Conservation (phyloP, 495 filamentous ascomycete species). For the Talaromyces ruber region DNA sequence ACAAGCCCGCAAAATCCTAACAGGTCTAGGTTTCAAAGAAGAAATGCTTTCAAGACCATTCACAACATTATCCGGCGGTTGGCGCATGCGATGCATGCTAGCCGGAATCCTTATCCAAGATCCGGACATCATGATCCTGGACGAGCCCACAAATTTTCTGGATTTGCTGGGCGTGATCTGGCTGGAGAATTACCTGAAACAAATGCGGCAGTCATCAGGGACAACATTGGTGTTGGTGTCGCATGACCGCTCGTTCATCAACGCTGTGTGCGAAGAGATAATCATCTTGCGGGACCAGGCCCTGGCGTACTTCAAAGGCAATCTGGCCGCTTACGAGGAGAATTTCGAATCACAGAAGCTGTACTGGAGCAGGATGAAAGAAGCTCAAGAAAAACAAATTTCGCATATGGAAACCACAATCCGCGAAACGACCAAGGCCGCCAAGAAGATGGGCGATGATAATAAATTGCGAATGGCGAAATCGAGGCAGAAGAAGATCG, state of each 20-base stretch:
- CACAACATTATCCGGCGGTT: slow-evolving; percentile 64
- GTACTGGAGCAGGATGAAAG: slow-evolving; percentile 63
- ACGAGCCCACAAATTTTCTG: slow-evolving; percentile 82
- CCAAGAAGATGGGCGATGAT: slow-evolving; percentile 64
- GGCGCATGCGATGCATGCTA: slow-evolving; percentile 65
- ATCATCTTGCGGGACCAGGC: slow-evolving; percentile 54
- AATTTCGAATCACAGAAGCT: slow-evolving; percentile 56
- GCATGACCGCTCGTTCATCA: slow-evolving; percentile 70
- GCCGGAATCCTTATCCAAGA: slow-evolving; percentile 58
- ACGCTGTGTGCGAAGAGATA: slow-evolving; percentile 65
- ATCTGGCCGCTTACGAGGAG: slow-evolving; percentile 58
- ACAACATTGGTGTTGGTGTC: slow-evolving; percentile 60
- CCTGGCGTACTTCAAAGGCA: slow-evolving; percentile 61
- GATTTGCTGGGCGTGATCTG: slow-evolving; percentile 77
- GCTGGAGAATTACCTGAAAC: slow-evolving; percentile 62
- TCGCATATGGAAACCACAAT: slow-evolving; percentile 71
- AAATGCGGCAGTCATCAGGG: slow-evolving; percentile 30
- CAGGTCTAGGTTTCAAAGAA: slow-evolving; percentile 65
- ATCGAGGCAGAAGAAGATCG: slow-evolving; percentile 70
- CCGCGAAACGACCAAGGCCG: slow-evolving; percentile 55
- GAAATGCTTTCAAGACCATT: slow-evolving; percentile 46
- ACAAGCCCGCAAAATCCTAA: slow-evolving; percentile 53
- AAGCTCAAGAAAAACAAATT: slow-evolving; percentile 67
- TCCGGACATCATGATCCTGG: slow-evolving; percentile 73
- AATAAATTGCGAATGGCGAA: slow-evolving; percentile 74